Conservation (phyloP, 2,329 filamentous ascomycete genomes). For the Mycosphaerella sp. region DNA sequence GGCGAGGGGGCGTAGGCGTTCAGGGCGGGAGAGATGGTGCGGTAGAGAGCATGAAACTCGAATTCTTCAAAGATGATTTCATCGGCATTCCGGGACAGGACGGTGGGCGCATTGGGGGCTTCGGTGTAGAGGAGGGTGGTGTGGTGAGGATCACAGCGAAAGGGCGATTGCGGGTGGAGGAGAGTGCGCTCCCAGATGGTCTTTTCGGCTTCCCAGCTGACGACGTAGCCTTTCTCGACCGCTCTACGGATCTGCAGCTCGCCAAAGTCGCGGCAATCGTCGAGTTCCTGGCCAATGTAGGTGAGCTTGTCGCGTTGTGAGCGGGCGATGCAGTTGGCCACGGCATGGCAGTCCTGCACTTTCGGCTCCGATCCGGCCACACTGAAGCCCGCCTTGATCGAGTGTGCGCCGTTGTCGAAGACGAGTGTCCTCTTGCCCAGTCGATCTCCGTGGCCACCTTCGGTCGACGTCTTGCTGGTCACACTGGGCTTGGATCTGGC, state of each 20-base stretch:
- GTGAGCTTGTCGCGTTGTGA: slow-evolving; percentile 66
- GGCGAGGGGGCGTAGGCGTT: slow-evolving; percentile 28
- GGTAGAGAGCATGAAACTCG: slow-evolving; percentile 79
- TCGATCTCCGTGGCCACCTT: slow-evolving; percentile 11
- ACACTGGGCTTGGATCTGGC: slow-evolving; percentile 4
- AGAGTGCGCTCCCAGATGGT: slow-evolving; percentile 93
- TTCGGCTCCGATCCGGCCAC: slow-evolving; percentile 26
- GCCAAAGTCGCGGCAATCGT: slow-evolving; percentile 77
- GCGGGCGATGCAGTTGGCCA: slow-evolving; percentile 85
- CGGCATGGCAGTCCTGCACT: slow-evolving; percentile 54
- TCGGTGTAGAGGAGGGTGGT: slow-evolving; percentile 83
- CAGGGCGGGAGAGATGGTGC: slow-evolving; percentile 36
- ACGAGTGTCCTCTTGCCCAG: slow-evolving; percentile 57
- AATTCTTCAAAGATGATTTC: slow-evolving; percentile 98
- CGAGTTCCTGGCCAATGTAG: slow-evolving; percentile 73
- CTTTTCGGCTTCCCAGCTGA: slow-evolving; percentile 94
- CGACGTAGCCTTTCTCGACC: slow-evolving; percentile 88
- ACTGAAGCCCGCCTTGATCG: slow-evolving; percentile 80
- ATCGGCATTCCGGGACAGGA: slow-evolving; percentile 82
- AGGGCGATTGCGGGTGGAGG: slow-evolving; percentile 49
- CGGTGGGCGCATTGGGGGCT: slow-evolving; percentile 72
- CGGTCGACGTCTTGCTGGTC: neutral
- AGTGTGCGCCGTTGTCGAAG: slow-evolving; percentile 88
- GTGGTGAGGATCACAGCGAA: slow-evolving; percentile 64
- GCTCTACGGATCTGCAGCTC: slow-evolving; percentile 82